Base-by-base conservation (phyloP, 305 asterid genomes). In the Solanum aculeatissimum region DNA sequence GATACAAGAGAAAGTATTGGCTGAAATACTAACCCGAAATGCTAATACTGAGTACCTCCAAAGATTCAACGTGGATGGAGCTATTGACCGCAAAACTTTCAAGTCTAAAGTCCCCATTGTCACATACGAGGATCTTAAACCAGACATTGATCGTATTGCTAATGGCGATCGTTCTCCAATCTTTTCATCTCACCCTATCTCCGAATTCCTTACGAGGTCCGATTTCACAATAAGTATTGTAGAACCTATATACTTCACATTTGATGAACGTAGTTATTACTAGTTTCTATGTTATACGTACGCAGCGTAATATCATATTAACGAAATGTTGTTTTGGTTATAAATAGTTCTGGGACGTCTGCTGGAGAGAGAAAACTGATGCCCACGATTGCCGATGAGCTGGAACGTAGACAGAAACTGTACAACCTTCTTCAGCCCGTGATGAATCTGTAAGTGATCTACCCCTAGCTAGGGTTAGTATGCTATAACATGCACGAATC, bases 351-450 rank as follows among this genome's bases (percentile, higher is more conserved):
- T 6, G 97, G 97, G 32, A 94, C 97, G 15, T 92, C 95, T 6
- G 97, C 92, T 4, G 96, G 97, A 3, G 97, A 94, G 53, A 91
- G 97, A 81, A 94, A 94, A 80, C 92, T 94, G 27, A 92, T 92
- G 93, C 96, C 96, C 7, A 94, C 95, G 2, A 92, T 92, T 72
- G 85, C 85, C 3, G 91, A 92, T 71, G 97, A 94, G 80, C 85
- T 90, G 90, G 90, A 87, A 78, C 93, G 97, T 71, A 83, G 97
- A 80, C 95, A 91, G 86, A 84, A 86, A 77, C 86, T 94, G 62
- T 92, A 90, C 86, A 81, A 82, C 69, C 96, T 94, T 83, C 95
- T 94, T 85, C 90, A 91, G 89, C 93, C 97, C 38, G 96, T 94
- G 81, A 94, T 92, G 97, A 90, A 86, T 88, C 85, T 91, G 97